phyloP scores from a whole-genome alignment of 2,329 filamentous ascomycete genomes.

The Paecilomyces sp. region DNA sequence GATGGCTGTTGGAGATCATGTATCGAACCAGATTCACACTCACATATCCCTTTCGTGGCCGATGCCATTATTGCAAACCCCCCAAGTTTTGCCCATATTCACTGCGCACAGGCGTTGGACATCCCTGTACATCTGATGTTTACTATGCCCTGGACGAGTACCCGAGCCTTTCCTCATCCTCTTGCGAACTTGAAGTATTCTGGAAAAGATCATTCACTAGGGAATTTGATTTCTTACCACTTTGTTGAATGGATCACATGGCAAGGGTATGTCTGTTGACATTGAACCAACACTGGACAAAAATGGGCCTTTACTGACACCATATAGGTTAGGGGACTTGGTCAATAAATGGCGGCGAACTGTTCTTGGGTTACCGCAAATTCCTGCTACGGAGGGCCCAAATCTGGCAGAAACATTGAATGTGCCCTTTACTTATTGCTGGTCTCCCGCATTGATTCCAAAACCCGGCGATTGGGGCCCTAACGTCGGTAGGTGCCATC shows the following conservation, averaged over 20 bases:
- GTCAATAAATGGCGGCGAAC: slow-evolving; percentile 35
- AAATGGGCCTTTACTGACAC: too few species aligned
- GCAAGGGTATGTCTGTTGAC: slow-evolving; percentile 14
- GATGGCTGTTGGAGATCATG: slow-evolving; percentile 75
- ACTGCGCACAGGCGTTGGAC: slow-evolving; percentile 28
- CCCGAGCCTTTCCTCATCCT: slow-evolving; percentile 38
- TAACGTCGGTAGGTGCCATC: too few species aligned
- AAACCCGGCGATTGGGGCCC: slow-evolving; percentile 31
- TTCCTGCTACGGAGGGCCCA: slow-evolving; percentile 6
- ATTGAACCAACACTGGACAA: not conserved
- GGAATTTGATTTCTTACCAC: slow-evolving; percentile 41
- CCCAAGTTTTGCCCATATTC: slow-evolving; percentile 29
- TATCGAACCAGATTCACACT: slow-evolving; percentile 30
- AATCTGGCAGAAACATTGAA: slow-evolving; percentile 27
- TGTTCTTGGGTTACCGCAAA: not conserved
- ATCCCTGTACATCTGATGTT: slow-evolving; percentile 33
- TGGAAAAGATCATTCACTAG: slow-evolving; percentile 21
- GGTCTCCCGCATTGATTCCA: slow-evolving; percentile 36
- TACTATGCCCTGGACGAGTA: slow-evolving; percentile 42
- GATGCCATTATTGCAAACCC: slow-evolving; percentile 33
- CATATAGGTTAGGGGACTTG: slow-evolving; percentile 34
- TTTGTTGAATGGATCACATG: slow-evolving; percentile 45
- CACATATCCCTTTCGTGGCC: slow-evolving; percentile 42
- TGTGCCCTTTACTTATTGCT: slow-evolving; percentile 40
- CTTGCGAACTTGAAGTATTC: slow-evolving; percentile 39